Conservation (phyloP, 1,284 basidiomycete species). For the Schizopora paradoxa region DNA sequence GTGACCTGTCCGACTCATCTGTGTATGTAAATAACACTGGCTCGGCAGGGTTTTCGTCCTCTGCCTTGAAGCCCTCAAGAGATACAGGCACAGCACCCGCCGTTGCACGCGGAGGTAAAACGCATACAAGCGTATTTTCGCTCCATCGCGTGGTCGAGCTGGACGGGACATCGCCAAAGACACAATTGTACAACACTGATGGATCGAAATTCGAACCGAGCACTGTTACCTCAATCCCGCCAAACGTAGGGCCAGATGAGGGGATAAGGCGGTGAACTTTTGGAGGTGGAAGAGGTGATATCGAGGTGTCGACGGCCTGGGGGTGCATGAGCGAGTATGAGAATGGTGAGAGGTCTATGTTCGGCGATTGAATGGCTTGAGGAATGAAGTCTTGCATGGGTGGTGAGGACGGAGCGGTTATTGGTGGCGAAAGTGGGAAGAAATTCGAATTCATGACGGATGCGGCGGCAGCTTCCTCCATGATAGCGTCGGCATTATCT, state of each 20-base stretch:
- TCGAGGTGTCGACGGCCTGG: constrained; percentile 27
- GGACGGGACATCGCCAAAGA: constrained; percentile 84
- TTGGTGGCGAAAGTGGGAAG: constrained; percentile 17
- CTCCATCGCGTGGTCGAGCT: constrained; percentile 89
- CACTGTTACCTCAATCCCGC: constrained; percentile 93
- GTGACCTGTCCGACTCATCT: constrained; percentile 83
- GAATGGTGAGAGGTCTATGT: constrained; percentile 14
- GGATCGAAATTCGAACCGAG: constrained; percentile 87
- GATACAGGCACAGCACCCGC: constrained; percentile 90
- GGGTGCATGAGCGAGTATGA: constrained; percentile 9
- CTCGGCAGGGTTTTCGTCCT: constrained; percentile 43
- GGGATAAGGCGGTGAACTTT: constrained; percentile 86
- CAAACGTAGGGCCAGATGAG: constrained; percentile 84
- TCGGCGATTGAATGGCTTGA: neutral
- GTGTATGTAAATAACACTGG: constrained; percentile 81
- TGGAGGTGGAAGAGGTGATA: constrained; percentile 47
- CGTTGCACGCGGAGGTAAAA: constrained; percentile 78
- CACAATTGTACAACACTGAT: constrained; percentile 62
- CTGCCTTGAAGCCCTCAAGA: constrained; percentile 68
- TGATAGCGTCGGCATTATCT: constrained; percentile 10
- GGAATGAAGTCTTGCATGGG: constrained; percentile 6
- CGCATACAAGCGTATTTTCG: constrained; percentile 89
- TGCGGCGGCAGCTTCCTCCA: constrained; percentile 12
- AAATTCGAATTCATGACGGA: constrained; percentile 6
- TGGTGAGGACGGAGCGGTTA: constrained; percentile 21